Base-by-base conservation (phyloP, 2,329 filamentous ascomycete genomes). In the Metarhizium humberi region DNA sequence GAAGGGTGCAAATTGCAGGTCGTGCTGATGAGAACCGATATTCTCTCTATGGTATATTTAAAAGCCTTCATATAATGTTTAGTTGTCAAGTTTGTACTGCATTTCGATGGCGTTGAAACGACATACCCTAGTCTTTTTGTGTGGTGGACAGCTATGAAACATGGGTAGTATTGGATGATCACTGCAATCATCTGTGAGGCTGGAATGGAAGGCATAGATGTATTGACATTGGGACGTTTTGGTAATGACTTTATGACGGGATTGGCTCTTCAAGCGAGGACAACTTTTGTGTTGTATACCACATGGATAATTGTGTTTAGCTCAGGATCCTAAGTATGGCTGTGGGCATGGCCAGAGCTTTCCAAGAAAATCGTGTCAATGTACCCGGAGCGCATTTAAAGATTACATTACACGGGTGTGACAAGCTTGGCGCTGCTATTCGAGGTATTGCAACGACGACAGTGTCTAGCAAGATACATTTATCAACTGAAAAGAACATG, bases 81-180 rank as follows among this genome's bases (percentile, higher is more conserved):
- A 50, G 50, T 57, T 52, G 20, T 43, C 47, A 48, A 50, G 40
- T 53, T 59, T 51, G 29, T 54, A 60, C 58, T 66, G 65, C 67
- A 69, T 68, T 68, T 64, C 60, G 58, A 59, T 56, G 68, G 67
- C 67, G 67, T 69, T 67, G 60, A 55, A 63, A 66, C 59, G 53
- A 60, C 66, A 68, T 69, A 69, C 66, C 66, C 64, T 46, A 57
- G 53, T 61, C 55, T 56, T 58, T 25, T 53, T 57, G 55, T 54
- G 55, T 58, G 55, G 52, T 59, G 56, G 52, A 55, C 55, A 57
- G 55, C 55, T 56, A 40, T 46, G 32, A 34, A 20, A 29, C 20
- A 34, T 11, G 40, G 45, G 42, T 32, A 11, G 14, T 50, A 51
- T 42, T 40, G 4, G 30, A 25, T 20, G 3, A 20, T 32, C 8